Base-by-base conservation (phyloP, 345 rosid genomes). In the Dimocarpus longan region DNA sequence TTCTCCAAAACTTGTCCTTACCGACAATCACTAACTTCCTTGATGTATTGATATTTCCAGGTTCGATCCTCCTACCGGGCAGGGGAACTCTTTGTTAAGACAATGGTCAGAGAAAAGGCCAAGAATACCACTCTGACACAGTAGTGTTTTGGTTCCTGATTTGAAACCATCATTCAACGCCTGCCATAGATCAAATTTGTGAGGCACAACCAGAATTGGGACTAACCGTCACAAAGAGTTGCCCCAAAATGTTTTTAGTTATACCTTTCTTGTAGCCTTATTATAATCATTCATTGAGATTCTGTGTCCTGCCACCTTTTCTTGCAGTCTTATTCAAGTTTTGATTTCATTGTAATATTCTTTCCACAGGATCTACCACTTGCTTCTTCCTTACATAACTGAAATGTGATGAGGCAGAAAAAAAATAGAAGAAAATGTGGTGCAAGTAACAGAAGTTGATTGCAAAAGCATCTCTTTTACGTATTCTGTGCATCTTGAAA, bases 61-160 rank as follows among this genome's bases (percentile, higher is more conserved):
- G 98, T 96, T 72, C 91, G 98, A 75, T 96, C 99, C 46, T 94
- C 98, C 22, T 96, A 94, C 64, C 91, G 98, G 79, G 98, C 98
- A 12, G 98, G 98, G 68, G 98, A 97, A 87, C 95, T 97, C 77
- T 97, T 88, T 77, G 98, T 97, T 5, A 80, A 94, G 91, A 82
- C 98, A 81, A 97, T 94, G 98, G 97, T 97, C 68, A 93, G 81
- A 85, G 97, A 91, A 82, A 93, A 82, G 82, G 80, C 82, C 1
- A 80, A 68, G 10, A 43, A 48, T 16, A 50, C 75, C 63, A 76
- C 63, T 68, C 78, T 80, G 32, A 44, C 50, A 37, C 56, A 70
- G 1, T 78, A 83, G 65, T 26, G 8, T 42, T 26, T 57, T 42
- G 79, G 28, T 65, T 18, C 21, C 66, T 37, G 10, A 57, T 19